Percentiles rank a stretch among this genome's conserved stretches.
Conservation (phyloP, 306 rosid species). For the Pyrus bretschneideri region DNA sequence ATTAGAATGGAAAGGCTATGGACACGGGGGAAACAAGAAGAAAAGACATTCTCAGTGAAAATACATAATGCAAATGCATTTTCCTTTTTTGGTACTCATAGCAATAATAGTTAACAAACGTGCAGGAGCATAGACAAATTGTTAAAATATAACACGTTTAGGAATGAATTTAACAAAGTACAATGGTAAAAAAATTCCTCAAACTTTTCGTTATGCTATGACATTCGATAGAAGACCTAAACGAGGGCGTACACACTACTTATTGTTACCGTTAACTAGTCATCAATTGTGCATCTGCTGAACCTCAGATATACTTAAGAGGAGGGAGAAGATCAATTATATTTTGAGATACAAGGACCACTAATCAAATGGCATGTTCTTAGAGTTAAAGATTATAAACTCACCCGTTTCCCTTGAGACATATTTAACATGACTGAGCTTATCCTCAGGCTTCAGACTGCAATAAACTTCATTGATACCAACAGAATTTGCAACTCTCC, state of each 20-base stretch:
- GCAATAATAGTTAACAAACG: neutral
- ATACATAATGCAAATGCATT: neutral
- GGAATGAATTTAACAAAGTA: neutral
- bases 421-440: slow-evolving; percentile 81
- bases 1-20: neutral
- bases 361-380: neutral
- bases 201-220: neutral
- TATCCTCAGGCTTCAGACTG: slow-evolving; percentile 96
- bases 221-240: neutral
- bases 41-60: neutral
- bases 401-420: slow-evolving; percentile 80
- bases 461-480: slow-evolving; percentile 77
- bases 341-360: slow-evolving; percentile 7
- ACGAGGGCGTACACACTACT: neutral
- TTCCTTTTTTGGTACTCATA: neutral
- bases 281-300: neutral
- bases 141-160: too few relatives aligned
- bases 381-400: neutral
- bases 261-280: neutral
- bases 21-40: neutral
- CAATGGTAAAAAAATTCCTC: neutral
- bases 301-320: neutral
- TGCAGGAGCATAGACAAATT: neutral
- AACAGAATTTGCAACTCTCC: slow-evolving; percentile 84
- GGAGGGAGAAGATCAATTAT: neutral